Conservation (phyloP, 768 basidiomycete species). For the Cystofilobasidium macerans region DNA sequence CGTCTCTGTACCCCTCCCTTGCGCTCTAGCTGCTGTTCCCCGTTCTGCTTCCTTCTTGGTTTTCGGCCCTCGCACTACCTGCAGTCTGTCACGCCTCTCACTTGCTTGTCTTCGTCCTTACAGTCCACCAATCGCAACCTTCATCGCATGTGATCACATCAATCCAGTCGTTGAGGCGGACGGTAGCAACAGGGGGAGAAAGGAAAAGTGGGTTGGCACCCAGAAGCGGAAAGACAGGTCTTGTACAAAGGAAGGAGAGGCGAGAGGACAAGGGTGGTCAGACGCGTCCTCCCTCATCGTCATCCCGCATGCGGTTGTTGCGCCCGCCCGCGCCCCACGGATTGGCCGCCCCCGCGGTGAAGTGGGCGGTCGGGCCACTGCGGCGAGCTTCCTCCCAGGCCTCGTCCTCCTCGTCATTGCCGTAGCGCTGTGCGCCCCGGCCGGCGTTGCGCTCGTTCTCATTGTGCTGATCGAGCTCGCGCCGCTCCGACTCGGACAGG, state of each 20-base stretch:
- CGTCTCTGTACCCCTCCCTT: not conserved
- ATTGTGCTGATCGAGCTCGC: constrained; percentile 22
- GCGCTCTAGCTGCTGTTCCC: not conserved
- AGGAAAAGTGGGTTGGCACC: no score
- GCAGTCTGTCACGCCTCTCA: not conserved
- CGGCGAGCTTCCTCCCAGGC: constrained; percentile 36
- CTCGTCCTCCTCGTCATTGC: constrained; percentile 35
- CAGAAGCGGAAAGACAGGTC: not conserved
- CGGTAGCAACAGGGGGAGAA: not conserved
- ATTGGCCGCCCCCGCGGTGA: constrained; percentile 28
- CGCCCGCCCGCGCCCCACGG: constrained; percentile 31
- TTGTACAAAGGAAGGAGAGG: not conserved
- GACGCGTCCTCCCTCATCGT: not conserved
- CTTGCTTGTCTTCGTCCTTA: not conserved
- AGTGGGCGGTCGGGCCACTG: constrained; percentile 33
- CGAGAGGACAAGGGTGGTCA: not conserved
- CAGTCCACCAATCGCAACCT: no score
- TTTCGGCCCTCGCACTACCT: no score
- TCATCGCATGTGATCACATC: no score
- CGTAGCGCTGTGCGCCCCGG: constrained; percentile 12
- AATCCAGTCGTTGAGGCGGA: no score
- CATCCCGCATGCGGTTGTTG: not conserved
- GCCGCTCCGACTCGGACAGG: constrained; percentile 19
- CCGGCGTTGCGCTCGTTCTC: not conserved
- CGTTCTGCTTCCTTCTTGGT: not conserved